These are phyloP conservation scores for Phaeoacremonium minimum DNA, from an alignment of 2,329 filamentous ascomycete species.

Conservation along the genomic window DNA sequence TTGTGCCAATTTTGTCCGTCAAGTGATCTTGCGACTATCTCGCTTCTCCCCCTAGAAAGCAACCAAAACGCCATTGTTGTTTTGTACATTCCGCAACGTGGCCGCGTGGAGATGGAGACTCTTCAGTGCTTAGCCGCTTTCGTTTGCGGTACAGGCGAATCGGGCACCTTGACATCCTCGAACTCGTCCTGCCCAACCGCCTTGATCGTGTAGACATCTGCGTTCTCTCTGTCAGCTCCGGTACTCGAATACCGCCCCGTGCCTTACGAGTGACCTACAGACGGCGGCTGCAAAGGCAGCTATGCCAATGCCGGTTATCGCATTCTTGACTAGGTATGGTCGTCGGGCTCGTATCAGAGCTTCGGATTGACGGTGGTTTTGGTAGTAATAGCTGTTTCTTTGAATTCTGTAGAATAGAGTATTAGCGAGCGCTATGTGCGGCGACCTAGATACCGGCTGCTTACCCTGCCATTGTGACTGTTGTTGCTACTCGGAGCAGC, in stretches of 20 bases:
- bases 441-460: too few species aligned
- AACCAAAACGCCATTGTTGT: too few species aligned
- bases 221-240: not conserved
- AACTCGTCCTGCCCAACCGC: slow-evolving; percentile 96
- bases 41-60: too few species aligned
- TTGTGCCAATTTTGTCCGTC: too few species aligned
- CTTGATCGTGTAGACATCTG: slow-evolving; percentile 63
- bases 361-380: slow-evolving; percentile 76
- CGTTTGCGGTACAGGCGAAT: slow-evolving; percentile 43
- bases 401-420: slow-evolving; percentile 29
- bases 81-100: too few species aligned
- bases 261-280: slow-evolving; percentile 62
- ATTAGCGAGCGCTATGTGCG: too few species aligned
- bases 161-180: slow-evolving; percentile 88
- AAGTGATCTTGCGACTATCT: too few species aligned
- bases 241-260: not conserved
- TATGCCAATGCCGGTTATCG: slow-evolving; percentile 72
- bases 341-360: slow-evolving; percentile 87
- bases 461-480: slow-evolving; percentile 11
- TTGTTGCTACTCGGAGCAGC: too few species aligned
- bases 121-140: too few species aligned
- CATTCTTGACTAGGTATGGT: slow-evolving; percentile 89
- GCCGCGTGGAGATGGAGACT: too few species aligned
- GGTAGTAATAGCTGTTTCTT: slow-evolving; percentile 82
- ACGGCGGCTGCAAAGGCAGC: slow-evolving; percentile 74